Conservation (phyloP, 1,284 basidiomycete species). For the Ustilago trichophora region DNA sequence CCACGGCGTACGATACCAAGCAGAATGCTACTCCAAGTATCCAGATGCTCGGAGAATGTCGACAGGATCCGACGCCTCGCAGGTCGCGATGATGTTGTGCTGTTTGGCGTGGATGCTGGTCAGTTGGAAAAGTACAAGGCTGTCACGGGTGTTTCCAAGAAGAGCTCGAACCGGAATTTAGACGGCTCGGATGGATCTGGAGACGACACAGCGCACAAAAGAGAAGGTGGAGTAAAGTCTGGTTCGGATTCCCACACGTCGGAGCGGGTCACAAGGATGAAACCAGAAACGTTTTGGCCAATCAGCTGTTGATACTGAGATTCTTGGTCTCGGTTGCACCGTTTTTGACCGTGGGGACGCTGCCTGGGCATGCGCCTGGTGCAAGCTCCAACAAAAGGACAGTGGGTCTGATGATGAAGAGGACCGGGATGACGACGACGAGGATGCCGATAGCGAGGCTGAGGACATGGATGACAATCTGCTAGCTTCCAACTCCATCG, state of each 20-base stretch:
- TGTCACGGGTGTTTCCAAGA: slow-evolving; percentile 55
- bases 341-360: slow-evolving; percentile 70
- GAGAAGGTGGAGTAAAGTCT: slow-evolving; percentile 77
- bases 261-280: slow-evolving; percentile 96
- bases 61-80: slow-evolving; percentile 50
- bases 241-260: slow-evolving; percentile 97
- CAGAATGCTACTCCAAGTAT: slow-evolving; percentile 84
- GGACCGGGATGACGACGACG: slow-evolving; percentile 12
- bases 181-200: too few relatives aligned
- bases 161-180: slow-evolving; percentile 1
- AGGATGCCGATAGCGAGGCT: slow-evolving; percentile 9
- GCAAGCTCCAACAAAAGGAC: slow-evolving; percentile 38
- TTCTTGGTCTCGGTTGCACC: slow-evolving; percentile 81
- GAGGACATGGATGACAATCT: slow-evolving; percentile 3
- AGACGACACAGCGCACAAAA: slow-evolving; percentile 1
- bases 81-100: slow-evolving; percentile 74
- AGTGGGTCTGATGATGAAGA: slow-evolving; percentile 34
- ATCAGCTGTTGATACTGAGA: slow-evolving; percentile 85
- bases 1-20: slow-evolving; percentile 87
- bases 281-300: slow-evolving; percentile 89
- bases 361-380: slow-evolving; percentile 46
- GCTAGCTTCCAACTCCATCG: neutral
- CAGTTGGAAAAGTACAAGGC: slow-evolving; percentile 74
- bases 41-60: slow-evolving; percentile 79
- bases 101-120: slow-evolving; percentile 87